Conservation (phyloP, 2,329 filamentous ascomycete species). For the Stagonosporopsis tanaceti region DNA sequence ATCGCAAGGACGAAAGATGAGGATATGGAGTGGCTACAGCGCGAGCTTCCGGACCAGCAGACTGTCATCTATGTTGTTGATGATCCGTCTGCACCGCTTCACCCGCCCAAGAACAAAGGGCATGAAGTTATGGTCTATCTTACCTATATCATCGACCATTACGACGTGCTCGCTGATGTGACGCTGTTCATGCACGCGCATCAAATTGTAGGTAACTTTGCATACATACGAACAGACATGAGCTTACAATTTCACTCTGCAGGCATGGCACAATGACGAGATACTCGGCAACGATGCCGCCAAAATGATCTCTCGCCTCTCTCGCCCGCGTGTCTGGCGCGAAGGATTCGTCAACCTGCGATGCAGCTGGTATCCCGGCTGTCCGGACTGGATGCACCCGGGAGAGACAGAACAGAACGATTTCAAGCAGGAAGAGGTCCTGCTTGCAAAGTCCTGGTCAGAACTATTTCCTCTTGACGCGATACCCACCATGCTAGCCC, state of each 20-base stretch:
- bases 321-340: slow-evolving; percentile 55
- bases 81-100: slow-evolving; percentile 55
- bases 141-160: slow-evolving; percentile 68
- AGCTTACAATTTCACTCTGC: background rate
- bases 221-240: background rate
- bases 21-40: slow-evolving; percentile 63
- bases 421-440: slow-evolving; percentile 55
- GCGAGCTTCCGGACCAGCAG: slow-evolving; percentile 58
- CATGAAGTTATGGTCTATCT: slow-evolving; percentile 70
- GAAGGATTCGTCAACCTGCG: slow-evolving; percentile 65
- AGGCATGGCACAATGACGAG: slow-evolving; percentile 66
- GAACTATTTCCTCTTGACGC: slow-evolving; percentile 58
- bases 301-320: slow-evolving; percentile 56
- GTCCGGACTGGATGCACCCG: slow-evolving; percentile 63
- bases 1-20: slow-evolving; percentile 62
- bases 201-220: slow-evolving; percentile 44
- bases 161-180: slow-evolving; percentile 66
- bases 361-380: slow-evolving; percentile 63
- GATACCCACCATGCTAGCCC: slow-evolving; percentile 61
- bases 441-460: slow-evolving; percentile 56
- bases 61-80: slow-evolving; percentile 63
- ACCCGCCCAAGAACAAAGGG: slow-evolving; percentile 65
- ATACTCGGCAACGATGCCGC: slow-evolving; percentile 55
- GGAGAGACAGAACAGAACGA: slow-evolving; percentile 49
- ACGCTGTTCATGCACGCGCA: slow-evolving; percentile 69